These are phyloP conservation scores for Botryotinia globosa DNA, from an alignment of 2,329 filamentous ascomycete genomes.

Conservation along the genomic window DNA sequence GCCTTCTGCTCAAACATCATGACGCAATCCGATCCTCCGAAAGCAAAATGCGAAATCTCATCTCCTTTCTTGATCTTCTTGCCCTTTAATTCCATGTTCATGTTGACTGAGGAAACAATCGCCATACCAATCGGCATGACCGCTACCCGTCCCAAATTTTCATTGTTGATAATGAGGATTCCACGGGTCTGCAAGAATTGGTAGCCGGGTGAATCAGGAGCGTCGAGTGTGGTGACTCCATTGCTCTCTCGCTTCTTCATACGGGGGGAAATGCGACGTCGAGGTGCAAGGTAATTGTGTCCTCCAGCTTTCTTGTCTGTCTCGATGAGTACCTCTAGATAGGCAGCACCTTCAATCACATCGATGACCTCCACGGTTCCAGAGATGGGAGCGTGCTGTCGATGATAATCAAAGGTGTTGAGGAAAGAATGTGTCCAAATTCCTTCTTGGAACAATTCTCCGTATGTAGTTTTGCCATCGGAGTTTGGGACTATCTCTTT, in stretches of 20 bases:
- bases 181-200: constrained; percentile 44
- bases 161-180: constrained; percentile 42
- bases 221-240: constrained; percentile 25
- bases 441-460: constrained; percentile 41
- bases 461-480: constrained; percentile 35
- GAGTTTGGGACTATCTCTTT: not conserved
- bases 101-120: constrained; percentile 43
- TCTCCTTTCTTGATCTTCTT: constrained; percentile 41
- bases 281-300: constrained; percentile 6
- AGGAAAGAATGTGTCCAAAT: constrained; percentile 45
- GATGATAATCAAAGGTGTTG: constrained; percentile 44
- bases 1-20: constrained; percentile 39
- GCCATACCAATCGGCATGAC: constrained; percentile 47
- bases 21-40: constrained; percentile 45
- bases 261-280: constrained; percentile 21
- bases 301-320: constrained; percentile 18
- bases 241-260: not conserved
- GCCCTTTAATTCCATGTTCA: constrained; percentile 32
- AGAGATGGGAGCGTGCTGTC: constrained; percentile 43
- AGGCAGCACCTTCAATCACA: constrained; percentile 41
- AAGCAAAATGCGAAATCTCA: constrained; percentile 45
- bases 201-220: constrained; percentile 42
- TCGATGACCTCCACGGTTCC: constrained; percentile 42
- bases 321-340: constrained; percentile 39
- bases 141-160: constrained; percentile 40